phyloP scores from a whole-genome alignment of 140 eudicot species.

The Eryngium alpinum region DNA sequence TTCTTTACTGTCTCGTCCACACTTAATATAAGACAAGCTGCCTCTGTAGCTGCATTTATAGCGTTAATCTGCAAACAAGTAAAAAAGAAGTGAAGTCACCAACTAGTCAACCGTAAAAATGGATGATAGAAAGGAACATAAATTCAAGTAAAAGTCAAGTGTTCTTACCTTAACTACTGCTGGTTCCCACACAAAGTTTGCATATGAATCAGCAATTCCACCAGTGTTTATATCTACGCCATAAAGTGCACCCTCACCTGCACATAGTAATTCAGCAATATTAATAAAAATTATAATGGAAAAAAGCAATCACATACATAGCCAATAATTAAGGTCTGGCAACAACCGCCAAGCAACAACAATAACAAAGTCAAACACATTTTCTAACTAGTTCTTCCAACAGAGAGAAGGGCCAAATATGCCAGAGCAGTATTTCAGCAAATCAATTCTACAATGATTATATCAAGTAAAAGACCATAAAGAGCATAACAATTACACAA shows the following conservation, averaged over 20 bases:
- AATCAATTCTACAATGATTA: not conserved
- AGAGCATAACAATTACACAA: not conserved
- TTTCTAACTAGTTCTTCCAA: not conserved
- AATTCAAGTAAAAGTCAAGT: not conserved
- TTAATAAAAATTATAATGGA: not conserved
- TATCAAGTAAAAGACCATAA: not conserved
- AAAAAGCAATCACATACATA: not conserved
- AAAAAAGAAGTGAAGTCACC: not conserved
- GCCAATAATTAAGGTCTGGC: not conserved
- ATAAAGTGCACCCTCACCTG: conserved; percentile 94
- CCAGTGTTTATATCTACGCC: conserved; percentile 98
- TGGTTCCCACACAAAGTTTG: conserved; percentile 99
- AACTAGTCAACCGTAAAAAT: not conserved
- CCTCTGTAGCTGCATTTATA: conserved; percentile 97
- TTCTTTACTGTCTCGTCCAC: conserved; percentile 97
- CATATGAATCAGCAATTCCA: conserved; percentile 86
- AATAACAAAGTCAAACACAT: not conserved
- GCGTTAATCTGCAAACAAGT: conserved; percentile 64
- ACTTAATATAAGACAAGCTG: conserved; percentile 90
- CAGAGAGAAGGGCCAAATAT: not conserved
- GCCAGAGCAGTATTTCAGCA: not conserved
- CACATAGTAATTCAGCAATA: conserved; percentile 10
- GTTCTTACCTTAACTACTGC: conserved; percentile 80
- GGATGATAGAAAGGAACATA: no score
- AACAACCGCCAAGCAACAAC: not conserved